Evolutionary conservation across 2,329 filamentous ascomycete genomes (phyloP).

Genomic region (Verticillium nonalfalfae): DNA sequence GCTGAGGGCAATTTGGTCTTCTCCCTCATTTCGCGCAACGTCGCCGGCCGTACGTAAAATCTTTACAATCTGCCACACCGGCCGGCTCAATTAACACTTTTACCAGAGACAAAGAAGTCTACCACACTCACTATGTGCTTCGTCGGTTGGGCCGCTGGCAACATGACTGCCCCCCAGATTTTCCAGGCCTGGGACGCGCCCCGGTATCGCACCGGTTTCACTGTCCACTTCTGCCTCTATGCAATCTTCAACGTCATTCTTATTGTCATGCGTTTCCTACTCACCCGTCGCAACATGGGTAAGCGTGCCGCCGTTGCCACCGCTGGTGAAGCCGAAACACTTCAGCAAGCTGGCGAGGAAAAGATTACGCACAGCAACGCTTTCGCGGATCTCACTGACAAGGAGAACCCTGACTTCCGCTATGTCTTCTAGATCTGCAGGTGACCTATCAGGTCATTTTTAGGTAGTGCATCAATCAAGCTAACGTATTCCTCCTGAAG

Average conservation of each 20-base stretch:
- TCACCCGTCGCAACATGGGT: conserved; percentile 15
- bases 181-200: conserved; percentile 25
- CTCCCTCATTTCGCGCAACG: conserved; percentile 32
- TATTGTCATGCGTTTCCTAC: conserved; percentile 15
- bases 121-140: conserved; percentile 28
- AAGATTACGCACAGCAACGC: conserved; percentile 11
- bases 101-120: conserved; percentile 27
- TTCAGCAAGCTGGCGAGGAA: conserved; percentile 2
- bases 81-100: not conserved
- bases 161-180: conserved; percentile 28
- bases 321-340: not conserved
- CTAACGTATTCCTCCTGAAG: too few relatives aligned
- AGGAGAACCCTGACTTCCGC: conserved; percentile 13
- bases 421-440: conserved; percentile 6
- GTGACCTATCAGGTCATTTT: too few relatives aligned
- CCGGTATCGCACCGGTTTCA: conserved; percentile 25
- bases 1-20: conserved; percentile 34
- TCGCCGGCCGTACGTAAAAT: conserved; percentile 22
- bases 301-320: conserved; percentile 6
- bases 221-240: conserved; percentile 25
- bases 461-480: too few relatives aligned
- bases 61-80: not conserved
- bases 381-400: conserved; percentile 14
- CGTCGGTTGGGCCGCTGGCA: conserved; percentile 28
- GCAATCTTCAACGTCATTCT: conserved; percentile 23